These are phyloP conservation scores for Aspergillus sclerotiicarbonarius DNA, from an alignment of 495 filamentous ascomycete species.

Conservation along the genomic window DNA sequence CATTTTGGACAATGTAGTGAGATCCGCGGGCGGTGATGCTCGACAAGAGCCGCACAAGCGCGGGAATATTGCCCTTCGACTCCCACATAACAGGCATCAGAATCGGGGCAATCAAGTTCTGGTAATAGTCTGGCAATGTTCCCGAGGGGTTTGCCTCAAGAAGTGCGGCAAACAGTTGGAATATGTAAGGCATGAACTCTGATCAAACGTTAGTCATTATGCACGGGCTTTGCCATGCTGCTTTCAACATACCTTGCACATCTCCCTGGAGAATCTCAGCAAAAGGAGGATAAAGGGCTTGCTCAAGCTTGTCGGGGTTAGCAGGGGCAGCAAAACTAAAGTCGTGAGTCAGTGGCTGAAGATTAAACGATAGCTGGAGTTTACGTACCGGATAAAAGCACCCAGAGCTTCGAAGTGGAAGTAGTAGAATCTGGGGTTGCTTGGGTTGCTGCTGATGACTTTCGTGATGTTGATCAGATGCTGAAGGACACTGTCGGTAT, in stretches of 20 bases:
- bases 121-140: constrained; percentile 71
- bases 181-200: constrained; percentile 97
- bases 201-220: constrained; percentile 9
- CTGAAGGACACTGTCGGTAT: constrained; percentile 68
- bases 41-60: constrained; percentile 78
- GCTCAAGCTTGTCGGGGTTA: constrained; percentile 71
- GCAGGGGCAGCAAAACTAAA: constrained; percentile 64
- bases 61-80: constrained; percentile 86
- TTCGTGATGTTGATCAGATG: constrained; percentile 83
- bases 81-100: constrained; percentile 82
- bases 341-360: constrained; percentile 10
- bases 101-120: constrained; percentile 68
- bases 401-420: constrained; percentile 95
- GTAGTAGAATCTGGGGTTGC: constrained; percentile 97
- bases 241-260: constrained; percentile 60
- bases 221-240: neutral
- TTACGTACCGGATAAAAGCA: constrained; percentile 74
- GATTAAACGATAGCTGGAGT: neutral
- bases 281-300: constrained; percentile 74
- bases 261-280: constrained; percentile 71
- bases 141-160: constrained; percentile 77
- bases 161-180: constrained; percentile 89
- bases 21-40: constrained; percentile 78
- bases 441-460: constrained; percentile 87
- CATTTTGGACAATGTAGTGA: constrained; percentile 65